Evolutionary conservation across 768 basidiomycete species (phyloP).

Genomic region (Podaxis sp.): DNA sequence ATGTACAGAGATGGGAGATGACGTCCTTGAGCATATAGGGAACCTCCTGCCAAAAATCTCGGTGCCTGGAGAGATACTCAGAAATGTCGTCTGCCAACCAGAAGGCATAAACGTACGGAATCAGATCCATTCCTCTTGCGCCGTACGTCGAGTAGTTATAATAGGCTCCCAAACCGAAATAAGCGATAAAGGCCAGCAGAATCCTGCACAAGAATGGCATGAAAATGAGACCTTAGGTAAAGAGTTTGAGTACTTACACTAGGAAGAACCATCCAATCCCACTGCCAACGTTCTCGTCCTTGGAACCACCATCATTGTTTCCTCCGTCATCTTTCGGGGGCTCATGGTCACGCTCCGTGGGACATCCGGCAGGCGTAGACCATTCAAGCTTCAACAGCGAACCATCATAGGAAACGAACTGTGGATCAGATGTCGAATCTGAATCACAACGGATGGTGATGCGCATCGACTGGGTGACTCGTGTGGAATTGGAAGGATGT

Average conservation of each 20-base stretch:
- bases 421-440: slow-evolving; percentile 37
- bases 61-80: slow-evolving; percentile 49
- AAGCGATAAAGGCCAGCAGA: slow-evolving; percentile 59
- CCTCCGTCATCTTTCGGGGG: slow-evolving; percentile 25
- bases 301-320: slow-evolving; percentile 22
- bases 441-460: slow-evolving; percentile 57
- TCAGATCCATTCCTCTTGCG: slow-evolving; percentile 74
- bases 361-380: slow-evolving; percentile 59
- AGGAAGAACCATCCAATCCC: slow-evolving; percentile 89
- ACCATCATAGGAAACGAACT: slow-evolving; percentile 58
- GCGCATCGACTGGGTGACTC: slow-evolving; percentile 53
- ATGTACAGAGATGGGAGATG: slow-evolving; percentile 69
- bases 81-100: slow-evolving; percentile 1
- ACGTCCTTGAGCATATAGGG: slow-evolving; percentile 83
- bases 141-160: slow-evolving; percentile 89
- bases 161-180: slow-evolving; percentile 78
- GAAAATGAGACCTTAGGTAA: neutral
- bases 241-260: slow-evolving; percentile 44
- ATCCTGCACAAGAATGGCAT: slow-evolving; percentile 34
- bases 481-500: slow-evolving; percentile 31
- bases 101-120: slow-evolving; percentile 56
- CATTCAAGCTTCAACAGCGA: slow-evolving; percentile 54
- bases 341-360: slow-evolving; percentile 23
- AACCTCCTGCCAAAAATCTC: slow-evolving; percentile 88
- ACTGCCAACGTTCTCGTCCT: slow-evolving; percentile 50